Conservation (phyloP, 2,329 filamentous ascomycete species). For the Botrytis byssoidea region DNA sequence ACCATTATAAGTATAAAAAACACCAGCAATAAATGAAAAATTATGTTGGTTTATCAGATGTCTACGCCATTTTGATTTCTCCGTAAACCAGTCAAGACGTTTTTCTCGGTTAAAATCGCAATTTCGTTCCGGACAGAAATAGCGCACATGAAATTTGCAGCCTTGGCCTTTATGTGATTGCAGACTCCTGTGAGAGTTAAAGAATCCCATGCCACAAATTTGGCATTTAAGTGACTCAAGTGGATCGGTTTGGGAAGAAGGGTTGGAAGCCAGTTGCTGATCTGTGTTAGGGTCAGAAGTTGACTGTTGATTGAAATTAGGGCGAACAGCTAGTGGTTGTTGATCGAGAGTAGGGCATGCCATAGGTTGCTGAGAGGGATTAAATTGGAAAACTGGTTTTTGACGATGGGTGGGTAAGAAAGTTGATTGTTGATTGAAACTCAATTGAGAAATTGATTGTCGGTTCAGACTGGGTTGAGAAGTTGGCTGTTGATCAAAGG, state of each 20-base stretch:
- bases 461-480: background rate
- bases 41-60: background rate
- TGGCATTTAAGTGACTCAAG: accelerated
- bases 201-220: background rate
- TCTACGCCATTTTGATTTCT: accelerated
- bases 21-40: accelerated
- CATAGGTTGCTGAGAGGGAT: background rate
- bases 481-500: background rate
- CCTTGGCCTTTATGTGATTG: background rate
- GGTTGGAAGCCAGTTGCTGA: background rate
- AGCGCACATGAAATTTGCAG: background rate
- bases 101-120: background rate
- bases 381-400: background rate
- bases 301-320: background rate
- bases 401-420: background rate
- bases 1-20: background rate
- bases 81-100: accelerated
- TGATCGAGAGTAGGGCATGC: background rate
- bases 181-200: background rate
- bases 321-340: background rate
- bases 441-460: background rate
- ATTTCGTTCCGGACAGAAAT: background rate
- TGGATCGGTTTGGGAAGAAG: background rate
- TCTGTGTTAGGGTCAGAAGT: background rate
- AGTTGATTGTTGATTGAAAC: background rate